These are phyloP conservation scores for Cystofilobasidium macerans DNA, from an alignment of 768 basidiomycete species.

Conservation along the genomic window DNA sequence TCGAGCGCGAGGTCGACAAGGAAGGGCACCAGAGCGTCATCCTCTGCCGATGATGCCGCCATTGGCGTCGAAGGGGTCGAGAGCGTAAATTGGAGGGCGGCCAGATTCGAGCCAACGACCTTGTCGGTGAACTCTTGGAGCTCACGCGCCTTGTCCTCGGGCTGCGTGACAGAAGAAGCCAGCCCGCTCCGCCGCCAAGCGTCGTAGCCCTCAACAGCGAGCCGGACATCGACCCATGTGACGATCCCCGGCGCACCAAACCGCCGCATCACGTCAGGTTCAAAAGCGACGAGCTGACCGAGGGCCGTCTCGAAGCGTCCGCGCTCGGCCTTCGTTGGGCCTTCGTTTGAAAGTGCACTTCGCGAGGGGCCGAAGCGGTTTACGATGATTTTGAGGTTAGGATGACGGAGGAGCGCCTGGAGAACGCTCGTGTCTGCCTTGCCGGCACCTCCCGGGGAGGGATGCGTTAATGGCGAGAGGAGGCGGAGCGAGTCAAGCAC, in stretches of 20 bases:
- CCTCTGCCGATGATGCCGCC: neutral
- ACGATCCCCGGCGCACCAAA: neutral
- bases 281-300: neutral
- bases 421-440: neutral
- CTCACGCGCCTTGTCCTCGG: neutral
- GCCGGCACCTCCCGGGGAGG: neutral
- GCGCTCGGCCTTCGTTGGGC: neutral
- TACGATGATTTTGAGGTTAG: neutral
- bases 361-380: neutral
- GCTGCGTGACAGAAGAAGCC: neutral
- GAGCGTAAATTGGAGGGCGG: neutral
- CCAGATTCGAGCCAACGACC: neutral
- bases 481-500: neutral
- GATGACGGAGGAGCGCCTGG: neutral
- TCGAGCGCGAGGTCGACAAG: slow-evolving; percentile 8
- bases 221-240: neutral
- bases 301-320: neutral
- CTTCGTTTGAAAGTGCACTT: neutral
- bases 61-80: neutral
- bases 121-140: neutral
- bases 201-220: neutral
- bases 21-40: neutral
- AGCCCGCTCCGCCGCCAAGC: neutral
- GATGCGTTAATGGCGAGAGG: neutral
- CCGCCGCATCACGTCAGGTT: neutral